Conservation (phyloP, 768 basidiomycete genomes). For the Tulasnella sp. region DNA sequence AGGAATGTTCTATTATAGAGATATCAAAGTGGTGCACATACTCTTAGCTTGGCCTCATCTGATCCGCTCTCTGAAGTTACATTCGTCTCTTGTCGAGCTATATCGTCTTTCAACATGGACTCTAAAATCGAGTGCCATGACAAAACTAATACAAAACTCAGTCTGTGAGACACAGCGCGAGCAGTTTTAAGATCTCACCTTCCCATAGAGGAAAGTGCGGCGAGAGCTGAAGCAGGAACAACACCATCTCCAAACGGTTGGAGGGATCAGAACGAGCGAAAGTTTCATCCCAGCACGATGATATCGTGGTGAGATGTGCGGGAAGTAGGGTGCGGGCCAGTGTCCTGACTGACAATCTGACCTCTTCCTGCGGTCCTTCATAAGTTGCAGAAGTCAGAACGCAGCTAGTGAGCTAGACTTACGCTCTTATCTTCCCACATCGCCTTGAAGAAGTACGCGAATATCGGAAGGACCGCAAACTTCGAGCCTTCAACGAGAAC, state of each 20-base stretch:
- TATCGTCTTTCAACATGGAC: conserved; percentile 45
- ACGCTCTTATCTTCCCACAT: conserved; percentile 57
- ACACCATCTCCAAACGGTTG: conserved; percentile 46
- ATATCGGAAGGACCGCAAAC: conserved; percentile 46
- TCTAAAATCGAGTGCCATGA: conserved; percentile 55
- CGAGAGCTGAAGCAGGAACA: conserved; percentile 57
- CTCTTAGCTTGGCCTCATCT: background rate
- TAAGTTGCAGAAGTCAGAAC: conserved; percentile 8
- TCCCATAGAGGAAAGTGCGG: conserved; percentile 57
- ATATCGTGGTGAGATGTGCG: conserved; percentile 52
- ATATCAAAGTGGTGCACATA: conserved; percentile 31
- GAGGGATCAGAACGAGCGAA: conserved; percentile 42
- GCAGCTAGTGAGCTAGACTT: conserved; percentile 16
- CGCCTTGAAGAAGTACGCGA: conserved; percentile 47
- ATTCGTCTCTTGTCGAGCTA: conserved; percentile 23
- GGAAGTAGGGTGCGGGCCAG: conserved; percentile 51
- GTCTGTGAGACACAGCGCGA: background rate
- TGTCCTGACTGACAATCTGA: conserved; percentile 46
- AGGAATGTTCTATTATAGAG: conserved; percentile 30
- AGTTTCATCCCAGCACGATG: conserved; percentile 56
- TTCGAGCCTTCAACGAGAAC: conserved; percentile 52
- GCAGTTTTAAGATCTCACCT: conserved; percentile 31
- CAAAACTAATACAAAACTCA: conserved; percentile 35
- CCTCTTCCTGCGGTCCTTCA: conserved; percentile 44
- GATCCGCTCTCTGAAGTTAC: background rate